Evolutionary conservation across 2,329 filamentous ascomycete species (phyloP), one percentile per base, ranked within the genome.

Genomic region (Aspergillus sp.): DNA sequence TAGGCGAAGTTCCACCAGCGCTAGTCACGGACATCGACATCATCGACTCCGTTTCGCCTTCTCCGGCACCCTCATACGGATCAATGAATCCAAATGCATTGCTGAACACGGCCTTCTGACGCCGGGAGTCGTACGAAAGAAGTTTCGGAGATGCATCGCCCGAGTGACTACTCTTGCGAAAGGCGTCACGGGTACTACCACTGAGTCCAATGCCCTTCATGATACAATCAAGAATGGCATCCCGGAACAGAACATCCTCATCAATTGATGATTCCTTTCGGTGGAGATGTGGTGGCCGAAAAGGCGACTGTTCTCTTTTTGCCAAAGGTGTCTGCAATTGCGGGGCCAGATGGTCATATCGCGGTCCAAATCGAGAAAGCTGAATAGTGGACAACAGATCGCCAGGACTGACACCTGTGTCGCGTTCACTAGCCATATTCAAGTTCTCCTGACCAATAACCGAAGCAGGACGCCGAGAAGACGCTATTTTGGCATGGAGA

Each of bases 71-170:
- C 48, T 94, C 90, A 48, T 89, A 89, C 0, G 88, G 83, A 43
- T 91, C 88, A 62, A 96, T 94, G 59, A 90, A 88, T 0, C 89
- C 90, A 71, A 98, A 94, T 0, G 91, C 89, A 65, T 96, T 93
- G 53, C 77, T 84, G 60, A 93, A 90, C 0, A 88, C 75, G 0
- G 86, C 83, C 60, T 88, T 95, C 52, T 91, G 84, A 20, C 86
- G 80, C 54, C 81, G 83, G 41, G 87, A 83, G 62, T 98, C 93
- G 53, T 88, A 88, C 0, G 90, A 94, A 0, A 90, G 79, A 5
- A 97, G 75, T 27, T 85, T 81, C 2, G 93, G 93, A 1, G 93
- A 97, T 7, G 82, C 86, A 56, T 96, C 90, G 0, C 84, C 83
- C 0, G 93, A 96, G 44, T 66, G 83, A 0, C 78, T 64, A 22